Base-by-base conservation (phyloP, 2,329 filamentous ascomycete genomes). In the Coniochaeta ligniaria region DNA sequence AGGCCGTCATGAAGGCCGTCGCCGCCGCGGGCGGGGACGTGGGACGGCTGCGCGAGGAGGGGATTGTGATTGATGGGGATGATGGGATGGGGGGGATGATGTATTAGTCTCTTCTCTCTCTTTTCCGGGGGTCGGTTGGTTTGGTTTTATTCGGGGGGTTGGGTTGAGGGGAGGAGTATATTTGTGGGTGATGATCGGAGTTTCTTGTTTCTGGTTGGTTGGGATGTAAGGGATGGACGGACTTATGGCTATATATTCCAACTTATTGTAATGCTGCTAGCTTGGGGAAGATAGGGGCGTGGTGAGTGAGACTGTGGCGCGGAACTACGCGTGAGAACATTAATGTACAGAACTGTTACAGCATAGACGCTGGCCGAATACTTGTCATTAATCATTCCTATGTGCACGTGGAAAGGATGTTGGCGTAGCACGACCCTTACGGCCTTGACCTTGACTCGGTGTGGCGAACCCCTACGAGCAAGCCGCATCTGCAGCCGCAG, bases 21-120 rank as follows among this genome's bases (percentile, higher is more conserved):
- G 78, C 83, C 60, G 88, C 87, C 12, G 89, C 86, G 0, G 90
- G 90, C 1, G 90, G 89, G 2, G 87, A 92, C 65, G 76, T 85
- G 5, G 74, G 79, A 59, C 79, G 78, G 70, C 65, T 85, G 54
- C 74, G 79, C 65, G 74, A 81, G 71, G 78, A 82, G 63, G 80
- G 79, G 1, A 77, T 83, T 61, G 70, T 76, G 60, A 74, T 78
- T 60, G 36, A 24, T 55, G 41, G 47, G 11, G n/a, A 26, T n/a
- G 38, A 41, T 20, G 35, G 35, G 35, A 38, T 38, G 52, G 20
- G 57, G 24, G 17, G 16, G 14, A 38, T 56, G 54, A n/a, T 56
- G 5, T 56, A 38, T 36, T 56, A 22, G 16, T 8, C 9, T 35
- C 17, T 55, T 20, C 28, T 33, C n/a, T 35, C 33, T 33, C 14